Base-by-base conservation (phyloP, 2,329 filamentous ascomycete species). In the Diaporthe capsici region DNA sequence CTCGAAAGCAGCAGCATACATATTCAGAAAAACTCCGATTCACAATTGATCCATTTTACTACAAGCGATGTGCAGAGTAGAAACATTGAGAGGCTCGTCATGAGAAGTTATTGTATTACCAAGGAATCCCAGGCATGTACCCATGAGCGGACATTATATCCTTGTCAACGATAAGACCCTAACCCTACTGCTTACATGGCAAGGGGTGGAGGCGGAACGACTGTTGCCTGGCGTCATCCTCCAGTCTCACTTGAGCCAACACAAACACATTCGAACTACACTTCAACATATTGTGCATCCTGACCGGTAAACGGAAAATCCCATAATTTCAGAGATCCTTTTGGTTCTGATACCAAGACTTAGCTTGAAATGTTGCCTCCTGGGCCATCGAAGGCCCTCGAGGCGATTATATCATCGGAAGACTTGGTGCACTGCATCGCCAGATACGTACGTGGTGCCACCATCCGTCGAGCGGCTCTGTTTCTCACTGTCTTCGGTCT, bases 341-440 rank as follows among this genome's bases (percentile, higher is more conserved):
- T 8, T 6, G 5, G 10, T 6, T 8, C 3, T 4, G 12, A 31
- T 44, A 22, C 13, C 12, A 13, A 15, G 9, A 3, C 20, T 9
- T 1, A 57, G 3, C 22, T 44, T 4, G 5, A 31, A 8, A 61
- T 72, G 51, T 2, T 10, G 31, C 12, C 22, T 25, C 10, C 28
- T 28, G 31, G 5, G 0, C 31, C 55, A 4, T 61, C 53, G 17
- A 25, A 28, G 12, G 65, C 73, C 65, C n/a, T 75, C 0, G 44
- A 49, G 42, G 57, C 42, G 12, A 31, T 75, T 20, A 20, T 63
- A 34, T 68, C 55, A n/a, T 65, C 73, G 4, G 73, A 65, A 20
- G 73, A 75, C 34, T 51, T 75, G 37, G 57, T 75, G 34, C 67
- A 75, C n/a, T 75, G 73, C 67, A 31, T 75, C 34, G 67, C 57